Evolutionary conservation across 805 yeast species (phyloP), one percentile per base, ranked within the genome.

Genomic region (Tetrapisispora fleetii): DNA sequence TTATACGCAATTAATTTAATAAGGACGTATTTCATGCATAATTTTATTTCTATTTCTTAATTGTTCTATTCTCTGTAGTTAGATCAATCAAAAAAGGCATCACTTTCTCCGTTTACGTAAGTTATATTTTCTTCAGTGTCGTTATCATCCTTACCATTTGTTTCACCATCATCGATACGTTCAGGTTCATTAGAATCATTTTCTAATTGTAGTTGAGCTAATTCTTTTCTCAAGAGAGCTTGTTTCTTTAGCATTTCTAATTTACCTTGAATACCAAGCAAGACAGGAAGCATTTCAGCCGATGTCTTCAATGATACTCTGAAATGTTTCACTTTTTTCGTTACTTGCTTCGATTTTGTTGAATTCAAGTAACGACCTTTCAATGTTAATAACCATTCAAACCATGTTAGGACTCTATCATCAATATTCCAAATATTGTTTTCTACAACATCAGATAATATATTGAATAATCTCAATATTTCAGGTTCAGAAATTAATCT

Each of bases 211-310:
- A 69, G 55, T 48, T 64, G 71, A 43, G 69, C 62, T 58, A 76
- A 67, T 40, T 76, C 81, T 37, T 67, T 64, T 59, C 97, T 80
- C 54, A 91, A 68, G 49, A 77, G 75, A 11, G 87, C 74, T 67
- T 91, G 98, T 3, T 88, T 77, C 54, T 77, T 77, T 40, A 91
- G 72, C 63, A 91, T 74, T 58, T 83, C 85, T 43, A 91, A 70
- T 54, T 93, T 78, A 43, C 99, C 99, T 64, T 90, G 95, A 30
- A 91, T 74, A 1, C 93, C 80, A 24, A 90, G 68, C 46, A 91
- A 71, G 37, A 78, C 75, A 9, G 90, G 84, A 53, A 91, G 67
- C 74, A 73, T 52, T 75, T 75, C 64, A 77, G 72, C 32, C 77
- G 82, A 48, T n/a, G 77, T 70, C 18, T 72, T 67, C 28, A 90